These are phyloP conservation scores for Avena eriantha DNA, from an alignment of 176 grass and related monocot species.

Conservation along the genomic window DNA sequence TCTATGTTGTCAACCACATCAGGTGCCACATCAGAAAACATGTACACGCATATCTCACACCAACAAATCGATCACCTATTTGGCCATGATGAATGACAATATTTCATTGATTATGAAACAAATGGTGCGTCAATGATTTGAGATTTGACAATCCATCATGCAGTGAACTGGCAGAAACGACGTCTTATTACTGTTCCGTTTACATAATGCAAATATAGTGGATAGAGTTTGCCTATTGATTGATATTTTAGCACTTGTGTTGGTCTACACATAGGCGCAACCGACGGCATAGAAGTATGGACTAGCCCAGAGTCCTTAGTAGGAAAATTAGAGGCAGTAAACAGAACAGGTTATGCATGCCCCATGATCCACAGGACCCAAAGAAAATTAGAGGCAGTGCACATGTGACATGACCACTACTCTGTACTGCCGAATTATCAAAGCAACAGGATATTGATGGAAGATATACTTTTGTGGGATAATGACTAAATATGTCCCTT, in stretches of 20 bases:
- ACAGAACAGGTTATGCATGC: neutral
- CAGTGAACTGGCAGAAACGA: neutral
- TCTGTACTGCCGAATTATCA: slow-evolving; percentile 19
- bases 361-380: neutral
- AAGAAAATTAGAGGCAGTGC: slow-evolving; percentile 26
- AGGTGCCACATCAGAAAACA: neutral
- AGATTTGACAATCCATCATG: slow-evolving; percentile 2
- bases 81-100: neutral
- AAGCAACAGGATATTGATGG: slow-evolving; percentile 14
- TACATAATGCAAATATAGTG: neutral
- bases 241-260: slow-evolving; percentile 7
- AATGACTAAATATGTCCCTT: neutral
- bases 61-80: neutral
- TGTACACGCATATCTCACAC: neutral
- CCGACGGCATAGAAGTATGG: slow-evolving; percentile 5
- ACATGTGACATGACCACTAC: slow-evolving; percentile 18
- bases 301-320: neutral
- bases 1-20: neutral
- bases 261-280: slow-evolving; percentile 20
- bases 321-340: slow-evolving; percentile 3
- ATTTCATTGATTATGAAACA: neutral
- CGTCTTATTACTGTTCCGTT: neutral
- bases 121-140: neutral
- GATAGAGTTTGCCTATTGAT: neutral
- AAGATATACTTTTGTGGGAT: slow-evolving; percentile 38